Base-by-base conservation (phyloP, 1,284 basidiomycete species). In the Chondrostereum purpureum region DNA sequence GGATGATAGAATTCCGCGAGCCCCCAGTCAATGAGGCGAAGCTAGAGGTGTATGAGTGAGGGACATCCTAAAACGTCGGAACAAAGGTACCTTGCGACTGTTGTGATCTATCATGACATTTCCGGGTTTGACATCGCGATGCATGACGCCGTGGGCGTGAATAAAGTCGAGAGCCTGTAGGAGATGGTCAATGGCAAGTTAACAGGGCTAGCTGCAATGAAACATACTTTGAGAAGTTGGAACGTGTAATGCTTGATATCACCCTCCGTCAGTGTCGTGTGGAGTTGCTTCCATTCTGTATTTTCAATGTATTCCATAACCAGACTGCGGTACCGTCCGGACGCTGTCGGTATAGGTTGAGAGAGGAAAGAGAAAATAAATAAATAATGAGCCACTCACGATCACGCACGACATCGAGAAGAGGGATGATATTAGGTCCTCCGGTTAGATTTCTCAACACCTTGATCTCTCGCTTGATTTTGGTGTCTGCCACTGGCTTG, bases 391-490 rank as follows among this genome's bases (percentile, higher is more conserved):
- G 24, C 38, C 16, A 43, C 55, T 42, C 11, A 56, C 55, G 62
- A 57, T 94, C 90, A 46, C 88, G 75, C 12, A 93, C 90, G 46
- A 92, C 87, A 59, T 94, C 91, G 57, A 91, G 67, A 48, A 94
- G 67, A 5, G 78, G 79, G 50, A 94, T 78, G 47, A 93, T 74
- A 68, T 93, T 94, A 8, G 88, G 86, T 8, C 90, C 91, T 10
- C 91, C 90, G 0, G 84, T 80, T 20, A 94, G 66, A 64, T 93
- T 92, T 52, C 88, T 84, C 36, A 94, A 69, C 50, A 93, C 89
- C 73, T 93, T 93, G 68, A 93, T 88, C 68, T 94, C 91, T 40
- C 91, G 78, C 71, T 91, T 92, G 65, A 94, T 89, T 75, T 93
- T 94, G 73, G 88, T 91, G 66, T 87, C 84, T 60, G 90, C 88